Evolutionary conservation across 2,329 filamentous ascomycete species (phyloP), one percentile per base, ranked within the genome.

Genomic region (Calonectria ilicicola): DNA sequence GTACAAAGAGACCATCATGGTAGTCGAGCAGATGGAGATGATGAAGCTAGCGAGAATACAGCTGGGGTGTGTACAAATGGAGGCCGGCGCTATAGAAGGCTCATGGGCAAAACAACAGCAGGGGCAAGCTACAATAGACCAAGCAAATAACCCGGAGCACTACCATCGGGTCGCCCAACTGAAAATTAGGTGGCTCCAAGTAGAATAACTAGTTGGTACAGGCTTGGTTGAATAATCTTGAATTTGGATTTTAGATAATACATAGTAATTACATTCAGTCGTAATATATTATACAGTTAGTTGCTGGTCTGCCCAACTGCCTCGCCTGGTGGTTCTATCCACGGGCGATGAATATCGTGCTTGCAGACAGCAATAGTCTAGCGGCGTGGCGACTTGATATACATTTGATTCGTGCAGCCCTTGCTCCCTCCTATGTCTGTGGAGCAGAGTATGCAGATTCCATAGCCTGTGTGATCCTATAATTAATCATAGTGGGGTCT

Each of bases 1-100:
- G 1, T 84, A 80, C 60, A 71, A 76, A 21, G 71, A 73, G 21
- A 82, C 81, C 0, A 65, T 84, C 1, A 80, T 81, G 3, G 78
- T 75, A 8, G 80, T 84, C 8, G 65, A 80, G 27, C 77, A 79
- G 42, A 77, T 84, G 2, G 72, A 71, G 3, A n/a, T 65, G 5
- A 79, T 82, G 76, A 81, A 78, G 74, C 65, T 76, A 23, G 21
- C 53, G 29, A 40, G 40, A 29, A 60, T 60, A 14, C 26, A 23
- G 32, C 53, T 40, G 0, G 32, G 29, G 1, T 17, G 26, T 29
- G 49, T 29, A 21, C 53, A 60, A 32, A 35, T 42, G 32, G 21
- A 60, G 15, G n/a, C 12, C 32, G 23, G 32, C 53, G 53, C 15
- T 29, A 23, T 17, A 3, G 12, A 35, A 3, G 32, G 8, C 12